A percentile compares a stretch with the other conserved stretches of the same genome.
phyloP scores from a whole-genome alignment of 2,329 filamentous ascomycete genomes.

The Aspergillus sojae region DNA sequence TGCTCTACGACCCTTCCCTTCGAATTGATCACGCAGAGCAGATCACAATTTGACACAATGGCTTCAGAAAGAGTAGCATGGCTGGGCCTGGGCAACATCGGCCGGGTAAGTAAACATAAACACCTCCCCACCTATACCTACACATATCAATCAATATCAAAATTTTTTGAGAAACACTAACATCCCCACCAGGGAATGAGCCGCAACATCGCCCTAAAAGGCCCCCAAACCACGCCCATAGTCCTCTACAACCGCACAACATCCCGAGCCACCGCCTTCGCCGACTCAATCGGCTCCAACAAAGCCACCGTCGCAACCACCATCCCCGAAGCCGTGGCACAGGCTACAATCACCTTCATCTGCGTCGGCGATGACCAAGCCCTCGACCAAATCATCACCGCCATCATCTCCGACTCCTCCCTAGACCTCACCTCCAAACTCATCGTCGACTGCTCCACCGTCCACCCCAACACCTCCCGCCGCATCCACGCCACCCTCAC shows the following conservation, averaged over 20 bases:
- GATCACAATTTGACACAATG: conserved; percentile 21
- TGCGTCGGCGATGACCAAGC: conserved; percentile 79
- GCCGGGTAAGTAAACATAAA: conserved; percentile 60
- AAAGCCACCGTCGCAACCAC: conserved; percentile 67
- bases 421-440: conserved; percentile 69
- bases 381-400: conserved; percentile 63
- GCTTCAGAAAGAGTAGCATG: conserved; percentile 63
- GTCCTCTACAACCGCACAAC: conserved; percentile 79
- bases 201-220: conserved; percentile 81
- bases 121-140: not conserved
- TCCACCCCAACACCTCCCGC: conserved; percentile 80
- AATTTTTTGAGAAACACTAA: conserved; percentile 12
- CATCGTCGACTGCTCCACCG: conserved; percentile 84
- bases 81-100: conserved; percentile 89
- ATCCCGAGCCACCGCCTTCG: conserved; percentile 66
- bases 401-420: conserved; percentile 52
- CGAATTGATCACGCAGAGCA: not conserved
- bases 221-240: conserved; percentile 68
- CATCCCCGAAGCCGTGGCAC: conserved; percentile 66
- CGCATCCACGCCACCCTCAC: conserved; percentile 60
- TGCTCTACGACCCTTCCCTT: conserved; percentile 7
- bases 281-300: conserved; percentile 59
- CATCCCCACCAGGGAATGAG: conserved; percentile 68
- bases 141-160: not conserved
- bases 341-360: conserved; percentile 77